phyloP scores from a whole-genome alignment of 2,329 filamentous ascomycete species.

The Hypoxylon sp. region DNA sequence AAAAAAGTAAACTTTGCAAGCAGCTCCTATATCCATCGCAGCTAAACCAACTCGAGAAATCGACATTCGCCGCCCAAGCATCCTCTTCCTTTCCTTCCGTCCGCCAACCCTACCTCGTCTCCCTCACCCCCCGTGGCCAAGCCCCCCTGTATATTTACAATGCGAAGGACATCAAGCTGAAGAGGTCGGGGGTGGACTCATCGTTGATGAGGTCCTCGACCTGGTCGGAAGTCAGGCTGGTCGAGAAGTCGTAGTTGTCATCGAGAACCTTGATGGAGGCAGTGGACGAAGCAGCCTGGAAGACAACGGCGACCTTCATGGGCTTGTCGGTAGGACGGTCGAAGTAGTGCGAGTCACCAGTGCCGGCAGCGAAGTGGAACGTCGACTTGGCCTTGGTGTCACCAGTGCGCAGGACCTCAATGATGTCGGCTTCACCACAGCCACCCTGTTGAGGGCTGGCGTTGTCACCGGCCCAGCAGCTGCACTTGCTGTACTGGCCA shows the following conservation, averaged over 20 bases:
- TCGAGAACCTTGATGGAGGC: slow-evolving; percentile 69
- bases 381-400: slow-evolving; percentile 77
- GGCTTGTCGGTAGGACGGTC: slow-evolving; percentile 69
- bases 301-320: slow-evolving; percentile 75
- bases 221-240: slow-evolving; percentile 55
- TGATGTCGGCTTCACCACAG: slow-evolving; percentile 82
- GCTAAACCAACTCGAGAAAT: slow-evolving; percentile 21
- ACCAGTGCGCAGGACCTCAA: slow-evolving; percentile 76
- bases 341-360: slow-evolving; percentile 79
- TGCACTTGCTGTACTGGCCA: slow-evolving; percentile 77
- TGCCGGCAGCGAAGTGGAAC: slow-evolving; percentile 72
- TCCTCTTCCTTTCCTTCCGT: slow-evolving; percentile 1
- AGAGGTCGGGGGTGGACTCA: slow-evolving; percentile 42
- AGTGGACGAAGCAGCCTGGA: slow-evolving; percentile 63
- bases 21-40: slow-evolving; percentile 35
- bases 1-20: slow-evolving; percentile 20
- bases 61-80: slow-evolving; percentile 24
- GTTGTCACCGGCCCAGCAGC: slow-evolving; percentile 72
- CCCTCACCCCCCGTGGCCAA: slow-evolving; percentile 3
- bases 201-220: slow-evolving; percentile 52
- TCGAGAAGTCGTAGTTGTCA: slow-evolving; percentile 56
- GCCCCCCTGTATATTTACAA: slow-evolving; percentile 10
- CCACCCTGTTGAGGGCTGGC: slow-evolving; percentile 54
- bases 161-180: slow-evolving; percentile 49
- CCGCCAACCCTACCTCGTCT: neutral